A percentile compares a stretch with the other conserved stretches of the same genome.
Conservation (phyloP, 768 basidiomycete genomes). For the Xerocomellus amylosporus region DNA sequence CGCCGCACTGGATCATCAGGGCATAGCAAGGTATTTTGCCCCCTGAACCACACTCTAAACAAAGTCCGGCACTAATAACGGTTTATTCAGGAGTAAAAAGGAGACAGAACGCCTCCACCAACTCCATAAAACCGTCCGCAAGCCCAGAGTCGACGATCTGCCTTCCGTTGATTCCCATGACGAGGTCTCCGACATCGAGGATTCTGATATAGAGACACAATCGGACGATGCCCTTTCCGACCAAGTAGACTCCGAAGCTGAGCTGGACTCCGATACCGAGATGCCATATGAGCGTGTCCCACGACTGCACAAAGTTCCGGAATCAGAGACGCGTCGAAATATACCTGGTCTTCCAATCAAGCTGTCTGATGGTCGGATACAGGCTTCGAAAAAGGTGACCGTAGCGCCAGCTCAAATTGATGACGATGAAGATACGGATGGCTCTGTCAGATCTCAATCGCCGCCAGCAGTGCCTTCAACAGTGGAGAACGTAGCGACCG, state of each 20-base stretch:
- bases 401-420: constrained; percentile 21
- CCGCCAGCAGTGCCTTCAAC: constrained; percentile 24
- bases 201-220: constrained; percentile 27
- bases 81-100: constrained; percentile 69
- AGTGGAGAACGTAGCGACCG: constrained; percentile 75
- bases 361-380: constrained; percentile 74
- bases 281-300: constrained; percentile 71
- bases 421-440: constrained; percentile 33
- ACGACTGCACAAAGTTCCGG: constrained; percentile 48
- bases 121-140: constrained; percentile 55
- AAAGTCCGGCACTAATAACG: constrained; percentile 1
- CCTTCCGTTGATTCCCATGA: constrained; percentile 69
- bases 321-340: constrained; percentile 45
- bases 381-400: constrained; percentile 46
- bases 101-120: constrained; percentile 72
- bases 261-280: constrained; percentile 55
- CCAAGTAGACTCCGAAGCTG: constrained; percentile 10
- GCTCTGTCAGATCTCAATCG: constrained; percentile 34
- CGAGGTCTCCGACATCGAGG: constrained; percentile 50
- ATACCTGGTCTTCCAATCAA: constrained; percentile 82
- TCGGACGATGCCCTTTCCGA: constrained; percentile 10
- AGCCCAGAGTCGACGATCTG: constrained; percentile 51
- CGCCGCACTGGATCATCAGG: constrained; percentile 65
- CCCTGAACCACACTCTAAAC: background rate
- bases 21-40: constrained; percentile 68